Evolutionary conservation across 1,284 basidiomycete genomes (phyloP).

Genomic region (Moesziomyces antarcticus): DNA sequence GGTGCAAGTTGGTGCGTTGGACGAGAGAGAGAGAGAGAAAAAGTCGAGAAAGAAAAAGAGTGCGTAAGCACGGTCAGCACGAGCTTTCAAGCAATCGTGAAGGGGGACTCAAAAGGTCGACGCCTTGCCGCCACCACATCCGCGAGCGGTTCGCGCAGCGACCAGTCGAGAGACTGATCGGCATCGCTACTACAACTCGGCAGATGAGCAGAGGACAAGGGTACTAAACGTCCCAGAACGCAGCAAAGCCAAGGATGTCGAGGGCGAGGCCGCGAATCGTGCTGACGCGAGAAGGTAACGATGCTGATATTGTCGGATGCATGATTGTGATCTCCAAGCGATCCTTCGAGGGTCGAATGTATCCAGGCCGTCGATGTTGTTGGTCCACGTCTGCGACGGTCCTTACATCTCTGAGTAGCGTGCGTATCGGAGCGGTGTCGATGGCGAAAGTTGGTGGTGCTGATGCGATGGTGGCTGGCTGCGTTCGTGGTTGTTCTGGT

Average conservation of each 20-base stretch:
- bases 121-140: conserved; percentile 21
- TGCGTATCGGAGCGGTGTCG: too few species aligned
- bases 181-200: conserved; percentile 42
- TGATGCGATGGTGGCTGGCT: not conserved
- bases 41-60: not conserved
- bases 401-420: too few species aligned
- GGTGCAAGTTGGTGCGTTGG: not conserved
- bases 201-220: conserved; percentile 10
- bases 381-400: too few species aligned
- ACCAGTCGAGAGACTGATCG: not conserved
- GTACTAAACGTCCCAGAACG: conserved; percentile 46
- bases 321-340: too few species aligned
- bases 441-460: too few species aligned
- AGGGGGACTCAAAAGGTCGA: conserved; percentile 47
- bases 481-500: conserved; percentile 19
- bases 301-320: not conserved
- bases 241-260: conserved; percentile 2
- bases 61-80: conserved; percentile 32
- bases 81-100: conserved; percentile 56
- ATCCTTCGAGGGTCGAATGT: too few species aligned
- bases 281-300: not conserved
- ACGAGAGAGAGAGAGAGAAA: not conserved
- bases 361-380: too few species aligned
- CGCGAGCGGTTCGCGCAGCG: conserved; percentile 34
- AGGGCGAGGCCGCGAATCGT: not conserved